Base-by-base conservation (phyloP, 2,329 filamentous ascomycete species). In the Ceratocystis destructans region DNA sequence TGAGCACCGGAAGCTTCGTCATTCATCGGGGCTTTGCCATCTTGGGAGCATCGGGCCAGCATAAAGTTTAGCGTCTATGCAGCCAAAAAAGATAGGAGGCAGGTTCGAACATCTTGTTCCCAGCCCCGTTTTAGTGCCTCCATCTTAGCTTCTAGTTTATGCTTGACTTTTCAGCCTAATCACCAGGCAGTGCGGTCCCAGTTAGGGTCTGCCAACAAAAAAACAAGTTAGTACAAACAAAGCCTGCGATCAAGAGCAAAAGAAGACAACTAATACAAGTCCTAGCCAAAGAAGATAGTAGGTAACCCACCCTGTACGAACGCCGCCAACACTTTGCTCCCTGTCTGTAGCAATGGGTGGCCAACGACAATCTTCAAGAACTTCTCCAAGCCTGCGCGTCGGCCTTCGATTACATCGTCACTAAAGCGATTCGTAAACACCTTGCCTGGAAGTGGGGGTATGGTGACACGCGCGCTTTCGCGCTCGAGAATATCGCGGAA, bases 401-500 rank as follows among this genome's bases (percentile, higher is more conserved):
- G 82, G 73, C 95, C 90, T 80, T 97, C 94, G 75, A 99, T 99
- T 73, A 99, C 93, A 75, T 96, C 92, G 78, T 99, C 94, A 73
- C 89, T 95, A 79, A 99, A 99, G 61, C 94, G 86, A 77, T 97
- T 97, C 64, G 93, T 96, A 72, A 97, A 96, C 66, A 99, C 94
- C 78, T 97, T 99, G 64, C 94, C 94, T 0, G 94, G 94, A 70
- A 99, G 79, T 4, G 94, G 93, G 0, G 94, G 94, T 73, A 99
- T 99, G 25, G 91, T 96, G 67, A 99, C 94, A 70, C 93, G 85
- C 67, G 92, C 92, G 72, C 85, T 89, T 79, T 99, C 94, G 71
- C 94, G 87, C 83, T 99, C 94, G 68, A 99, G 84, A 70, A 97
- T 96, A 77, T 99, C 94, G 74, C 94, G 89, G 77, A 99, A 99